Percentiles rank a stretch among this genome's conserved stretches.
Conservation (phyloP, 1,139 yeast genomes). For the Arxiozyma slooffiae region DNA sequence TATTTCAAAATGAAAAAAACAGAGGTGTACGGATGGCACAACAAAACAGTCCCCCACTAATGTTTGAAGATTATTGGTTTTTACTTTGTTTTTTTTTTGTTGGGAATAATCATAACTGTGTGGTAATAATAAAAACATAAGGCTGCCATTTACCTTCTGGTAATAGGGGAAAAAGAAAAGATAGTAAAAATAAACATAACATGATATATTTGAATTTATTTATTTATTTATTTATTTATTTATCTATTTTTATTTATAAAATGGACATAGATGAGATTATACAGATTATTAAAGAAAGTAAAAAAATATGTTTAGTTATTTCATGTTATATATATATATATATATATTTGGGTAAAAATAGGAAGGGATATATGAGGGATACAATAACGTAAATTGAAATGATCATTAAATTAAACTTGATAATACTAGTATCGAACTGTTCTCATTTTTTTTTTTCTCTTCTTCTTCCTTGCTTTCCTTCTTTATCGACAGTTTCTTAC, state of each 20-base stretch:
- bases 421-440: background rate
- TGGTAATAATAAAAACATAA: no score
- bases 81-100: no score
- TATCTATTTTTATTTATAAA: no score
- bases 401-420: background rate
- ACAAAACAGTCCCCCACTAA: background rate
- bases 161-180: no score
- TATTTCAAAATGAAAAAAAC: background rate
- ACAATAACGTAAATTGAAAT: background rate
- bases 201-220: no score
- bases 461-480: background rate
- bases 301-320: background rate
- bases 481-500: background rate
- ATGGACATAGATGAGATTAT: background rate
- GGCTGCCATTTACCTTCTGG: no score
- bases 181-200: background rate
- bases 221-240: no score
- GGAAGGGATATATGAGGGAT: background rate
- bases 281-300: background rate
- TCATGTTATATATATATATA: no score
- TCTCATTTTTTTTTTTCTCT: background rate
- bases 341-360: background rate
- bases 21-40: background rate
- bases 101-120: no score
- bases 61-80: no score